These are phyloP conservation scores for Herpotrichia juniperi DNA, from an alignment of 2,329 filamentous ascomycete species.

Conservation along the genomic window DNA sequence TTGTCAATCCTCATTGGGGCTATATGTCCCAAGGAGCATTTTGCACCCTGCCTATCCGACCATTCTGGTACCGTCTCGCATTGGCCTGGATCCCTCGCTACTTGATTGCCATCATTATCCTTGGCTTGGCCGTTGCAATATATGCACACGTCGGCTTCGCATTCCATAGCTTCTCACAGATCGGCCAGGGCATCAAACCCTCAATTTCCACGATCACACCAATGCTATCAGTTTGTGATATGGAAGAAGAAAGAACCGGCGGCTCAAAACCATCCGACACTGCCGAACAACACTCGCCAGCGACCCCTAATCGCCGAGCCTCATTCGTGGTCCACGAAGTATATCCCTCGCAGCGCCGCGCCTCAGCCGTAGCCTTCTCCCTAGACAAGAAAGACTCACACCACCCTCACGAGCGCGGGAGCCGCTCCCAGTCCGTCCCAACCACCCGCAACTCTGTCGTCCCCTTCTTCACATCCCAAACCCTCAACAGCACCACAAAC, in stretches of 20 bases:
- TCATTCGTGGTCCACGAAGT: constrained; percentile 21
- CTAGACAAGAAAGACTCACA: not conserved
- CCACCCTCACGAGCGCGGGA: constrained; percentile 3
- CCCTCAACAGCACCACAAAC: not conserved
- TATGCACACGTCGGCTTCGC: constrained; percentile 67
- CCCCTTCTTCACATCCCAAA: constrained; percentile 10
- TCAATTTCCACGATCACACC: constrained; percentile 14
- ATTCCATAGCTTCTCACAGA: constrained; percentile 44
- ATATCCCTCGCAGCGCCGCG: constrained; percentile 10
- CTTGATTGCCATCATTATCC: constrained; percentile 67
- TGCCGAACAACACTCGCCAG: not conserved
- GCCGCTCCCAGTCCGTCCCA: constrained; percentile 12
- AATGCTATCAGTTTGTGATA: constrained; percentile 6
- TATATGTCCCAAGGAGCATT: constrained; percentile 70
- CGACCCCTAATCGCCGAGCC: constrained; percentile 5
- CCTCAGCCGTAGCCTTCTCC: constrained; percentile 2
- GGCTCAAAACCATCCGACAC: not conserved
- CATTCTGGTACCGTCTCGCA: constrained; percentile 71
- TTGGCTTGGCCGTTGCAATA: constrained; percentile 70
- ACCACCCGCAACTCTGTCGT: constrained; percentile 5
- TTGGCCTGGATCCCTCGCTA: constrained; percentile 78
- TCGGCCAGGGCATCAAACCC: constrained; percentile 18
- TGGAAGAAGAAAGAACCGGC: constrained; percentile 6
- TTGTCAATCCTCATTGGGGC: constrained; percentile 59
- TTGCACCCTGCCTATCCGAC: constrained; percentile 71